Conservation (phyloP, 129 eudicot species). For the Chrysanthemum seticuspe region DNA sequence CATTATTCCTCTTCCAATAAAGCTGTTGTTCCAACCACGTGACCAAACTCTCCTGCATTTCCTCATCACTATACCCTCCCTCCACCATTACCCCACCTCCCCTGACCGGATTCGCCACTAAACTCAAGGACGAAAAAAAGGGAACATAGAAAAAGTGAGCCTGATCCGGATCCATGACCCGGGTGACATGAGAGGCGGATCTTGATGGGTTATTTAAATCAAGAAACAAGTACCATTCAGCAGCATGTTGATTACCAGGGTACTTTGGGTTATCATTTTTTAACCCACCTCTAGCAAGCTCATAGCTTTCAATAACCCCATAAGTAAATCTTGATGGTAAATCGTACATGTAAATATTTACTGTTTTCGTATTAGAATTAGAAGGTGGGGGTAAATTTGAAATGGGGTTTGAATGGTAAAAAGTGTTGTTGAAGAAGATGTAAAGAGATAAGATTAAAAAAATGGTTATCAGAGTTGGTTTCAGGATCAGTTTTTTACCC, state of each 20-base stretch:
- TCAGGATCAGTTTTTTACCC: slow-evolving; percentile 39
- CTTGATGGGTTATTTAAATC: slow-evolving; percentile 52
- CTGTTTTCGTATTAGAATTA: slow-evolving; percentile 21
- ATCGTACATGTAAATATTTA: slow-evolving; percentile 77
- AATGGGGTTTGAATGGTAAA: slow-evolving; percentile 30
- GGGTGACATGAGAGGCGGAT: slow-evolving; percentile 41
- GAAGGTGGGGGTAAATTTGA: neutral
- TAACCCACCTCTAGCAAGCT: slow-evolving; percentile 52
- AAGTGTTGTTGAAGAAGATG: slow-evolving; percentile 44
- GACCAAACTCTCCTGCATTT: slow-evolving; percentile 72
- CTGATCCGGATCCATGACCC: slow-evolving; percentile 71
- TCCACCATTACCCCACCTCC: neutral
- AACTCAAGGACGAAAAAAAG: slow-evolving; percentile 80
- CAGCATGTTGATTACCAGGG: slow-evolving; percentile 96
- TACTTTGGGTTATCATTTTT: slow-evolving; percentile 45
- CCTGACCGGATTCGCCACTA: slow-evolving; percentile 75
- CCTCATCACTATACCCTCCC: slow-evolving; percentile 56
- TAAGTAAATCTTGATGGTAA: slow-evolving; percentile 76
- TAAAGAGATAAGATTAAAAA: slow-evolving; percentile 44
- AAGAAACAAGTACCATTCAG: slow-evolving; percentile 85
- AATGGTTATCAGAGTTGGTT: slow-evolving; percentile 50
- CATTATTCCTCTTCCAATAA: slow-evolving; percentile 92
- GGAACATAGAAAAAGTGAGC: slow-evolving; percentile 91
- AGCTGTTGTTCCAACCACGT: slow-evolving; percentile 81
- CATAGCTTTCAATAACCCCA: slow-evolving; percentile 87